phyloP scores from a whole-genome alignment of 805 yeast genomes.

The Myxozyma geophila region DNA sequence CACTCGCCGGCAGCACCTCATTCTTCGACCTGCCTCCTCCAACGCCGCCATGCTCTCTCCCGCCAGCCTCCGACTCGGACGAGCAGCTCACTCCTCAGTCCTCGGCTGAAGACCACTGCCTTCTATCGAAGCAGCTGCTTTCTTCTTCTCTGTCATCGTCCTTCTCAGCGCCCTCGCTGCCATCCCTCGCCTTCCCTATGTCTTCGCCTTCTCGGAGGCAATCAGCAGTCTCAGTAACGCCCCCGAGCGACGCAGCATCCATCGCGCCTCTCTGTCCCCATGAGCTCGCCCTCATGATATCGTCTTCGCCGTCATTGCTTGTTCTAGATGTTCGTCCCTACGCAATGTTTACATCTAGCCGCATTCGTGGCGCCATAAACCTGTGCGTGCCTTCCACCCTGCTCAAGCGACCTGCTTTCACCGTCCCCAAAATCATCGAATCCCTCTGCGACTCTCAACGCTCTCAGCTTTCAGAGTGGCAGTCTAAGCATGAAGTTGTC shows the following conservation, averaged over 20 bases:
- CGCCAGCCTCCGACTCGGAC: neutral
- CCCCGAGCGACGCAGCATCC: conserved; percentile 9
- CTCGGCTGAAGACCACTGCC: no score
- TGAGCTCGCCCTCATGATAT: conserved; percentile 16
- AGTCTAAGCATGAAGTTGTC: conserved; percentile 44
- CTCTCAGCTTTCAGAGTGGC: conserved; percentile 38
- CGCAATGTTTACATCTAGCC: conserved; percentile 66
- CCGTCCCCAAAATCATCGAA: conserved; percentile 50
- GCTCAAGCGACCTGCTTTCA: conserved; percentile 73
- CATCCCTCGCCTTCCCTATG: neutral
- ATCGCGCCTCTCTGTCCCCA: conserved; percentile 22
- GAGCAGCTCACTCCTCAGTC: neutral
- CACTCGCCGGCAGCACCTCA: neutral
- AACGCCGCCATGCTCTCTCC: conserved; percentile 7
- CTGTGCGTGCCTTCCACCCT: conserved; percentile 90
- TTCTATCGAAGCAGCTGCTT: no score
- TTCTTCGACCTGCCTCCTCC: conserved; percentile 13
- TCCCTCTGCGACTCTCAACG: conserved; percentile 46
- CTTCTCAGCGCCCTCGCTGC: neutral
- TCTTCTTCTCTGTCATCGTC: neutral
- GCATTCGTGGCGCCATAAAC: conserved; percentile 66
- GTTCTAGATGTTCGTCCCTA: conserved; percentile 81
- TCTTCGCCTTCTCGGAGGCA: neutral
- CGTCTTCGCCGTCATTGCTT: conserved; percentile 37
- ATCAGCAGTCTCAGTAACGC: neutral